These are phyloP conservation scores for Yamadazyma mexicana DNA, from an alignment of 1,139 yeast genomes.

Conservation along the genomic window DNA sequence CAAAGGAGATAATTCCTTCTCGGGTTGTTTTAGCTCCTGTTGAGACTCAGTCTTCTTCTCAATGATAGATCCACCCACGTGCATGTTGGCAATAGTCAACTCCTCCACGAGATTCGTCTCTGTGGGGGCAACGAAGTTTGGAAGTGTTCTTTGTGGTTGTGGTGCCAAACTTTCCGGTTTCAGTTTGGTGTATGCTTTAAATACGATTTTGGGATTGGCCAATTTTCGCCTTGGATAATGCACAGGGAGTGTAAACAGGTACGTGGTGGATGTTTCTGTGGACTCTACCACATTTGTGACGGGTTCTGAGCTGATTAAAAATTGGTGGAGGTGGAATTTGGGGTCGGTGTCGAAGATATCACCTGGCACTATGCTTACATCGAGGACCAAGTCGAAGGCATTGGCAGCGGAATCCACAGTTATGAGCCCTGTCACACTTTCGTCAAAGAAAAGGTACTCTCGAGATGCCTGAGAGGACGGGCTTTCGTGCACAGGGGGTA, in stretches of 20 bases:
- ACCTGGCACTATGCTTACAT: conserved; percentile 30
- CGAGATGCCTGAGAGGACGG: conserved; percentile 3
- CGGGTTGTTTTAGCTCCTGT: no score
- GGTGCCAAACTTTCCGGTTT: not conserved
- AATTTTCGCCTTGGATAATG: conserved; percentile 39
- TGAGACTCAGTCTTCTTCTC: not conserved
- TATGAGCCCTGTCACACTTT: conserved; percentile 11
- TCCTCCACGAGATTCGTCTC: conserved; percentile 9
- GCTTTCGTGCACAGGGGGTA: no score
- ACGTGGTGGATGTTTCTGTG: not conserved
- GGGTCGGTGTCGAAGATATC: conserved; percentile 13
- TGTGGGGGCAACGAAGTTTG: conserved; percentile 14
- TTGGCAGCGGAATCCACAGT: not conserved
- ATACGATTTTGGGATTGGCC: conserved; percentile 28
- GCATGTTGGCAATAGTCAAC: conserved; percentile 2
- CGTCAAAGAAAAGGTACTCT: conserved; percentile 13
- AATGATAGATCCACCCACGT: not conserved
- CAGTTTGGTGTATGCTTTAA: conserved; percentile 20
- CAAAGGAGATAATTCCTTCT: no score
- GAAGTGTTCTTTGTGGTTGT: not conserved
- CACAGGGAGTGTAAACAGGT: conserved; percentile 29
- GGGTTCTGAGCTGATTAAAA: conserved; percentile 11
- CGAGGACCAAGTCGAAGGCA: conserved; percentile 14
- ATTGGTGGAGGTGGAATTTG: not conserved
- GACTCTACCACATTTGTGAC: conserved; percentile 3